Percentiles rank a stretch among this genome's conserved stretches.
Evolutionary conservation across 179 eudicot genomes (phyloP).

Genomic region (Corrigiola litoralis): DNA sequence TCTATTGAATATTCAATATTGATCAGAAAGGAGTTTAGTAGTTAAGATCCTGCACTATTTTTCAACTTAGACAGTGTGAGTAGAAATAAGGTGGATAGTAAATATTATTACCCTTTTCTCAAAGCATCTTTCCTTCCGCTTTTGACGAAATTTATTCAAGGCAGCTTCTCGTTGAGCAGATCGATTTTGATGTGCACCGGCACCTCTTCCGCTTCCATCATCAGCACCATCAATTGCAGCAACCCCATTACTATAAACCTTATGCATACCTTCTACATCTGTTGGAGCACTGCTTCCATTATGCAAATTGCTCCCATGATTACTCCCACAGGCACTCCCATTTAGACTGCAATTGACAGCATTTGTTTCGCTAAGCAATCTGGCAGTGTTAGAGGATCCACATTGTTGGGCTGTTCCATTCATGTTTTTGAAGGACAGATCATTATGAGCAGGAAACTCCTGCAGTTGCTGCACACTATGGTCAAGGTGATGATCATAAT

Average conservation of each 20-base stretch:
- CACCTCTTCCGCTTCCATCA: constrained; percentile 33
- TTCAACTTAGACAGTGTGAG: not conserved
- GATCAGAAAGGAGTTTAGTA: too few species aligned
- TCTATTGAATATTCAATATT: too few species aligned
- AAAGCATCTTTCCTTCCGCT: constrained; percentile 74
- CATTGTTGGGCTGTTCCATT: constrained; percentile 23
- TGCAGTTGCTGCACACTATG: constrained; percentile 38
- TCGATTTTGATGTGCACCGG: constrained; percentile 43
- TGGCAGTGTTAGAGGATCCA: constrained; percentile 32
- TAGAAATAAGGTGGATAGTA: too few species aligned
- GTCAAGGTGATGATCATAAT: constrained; percentile 49
- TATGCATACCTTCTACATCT: constrained; percentile 31
- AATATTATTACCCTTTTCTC: constrained; percentile 67
- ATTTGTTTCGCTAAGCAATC: constrained; percentile 31
- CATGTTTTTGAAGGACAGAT: constrained; percentile 27
- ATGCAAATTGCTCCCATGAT: constrained; percentile 47
- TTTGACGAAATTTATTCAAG: constrained; percentile 51
- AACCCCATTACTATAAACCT: constrained; percentile 35
- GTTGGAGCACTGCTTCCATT: constrained; percentile 32
- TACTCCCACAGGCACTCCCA: constrained; percentile 63
- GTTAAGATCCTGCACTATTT: too few species aligned
- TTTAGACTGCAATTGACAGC: constrained; percentile 44
- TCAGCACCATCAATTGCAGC: constrained; percentile 30
- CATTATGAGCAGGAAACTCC: constrained; percentile 25
- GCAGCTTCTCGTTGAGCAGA: constrained; percentile 54